Percentiles rank a stretch among this genome's conserved stretches.
These are phyloP conservation scores for Zymoseptoria ardabiliae DNA, from an alignment of 2,329 filamentous ascomycete species.

Conservation along the genomic window DNA sequence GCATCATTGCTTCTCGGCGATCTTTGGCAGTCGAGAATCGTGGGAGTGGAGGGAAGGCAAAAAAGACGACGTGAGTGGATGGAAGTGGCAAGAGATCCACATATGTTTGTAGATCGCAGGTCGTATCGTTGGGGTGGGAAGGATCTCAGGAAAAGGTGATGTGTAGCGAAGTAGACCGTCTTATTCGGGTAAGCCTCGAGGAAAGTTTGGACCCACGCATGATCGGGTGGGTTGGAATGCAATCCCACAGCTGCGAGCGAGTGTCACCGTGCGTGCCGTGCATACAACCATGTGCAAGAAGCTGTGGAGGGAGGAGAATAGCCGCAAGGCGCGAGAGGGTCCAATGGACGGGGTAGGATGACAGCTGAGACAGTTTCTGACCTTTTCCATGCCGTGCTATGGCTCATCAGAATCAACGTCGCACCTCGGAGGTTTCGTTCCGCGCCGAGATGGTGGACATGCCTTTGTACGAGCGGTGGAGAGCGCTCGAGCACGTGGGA, in stretches of 20 bases:
- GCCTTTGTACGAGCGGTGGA: too few relatives aligned
- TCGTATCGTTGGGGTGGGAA: background rate
- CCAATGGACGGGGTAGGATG: background rate
- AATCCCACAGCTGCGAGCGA: background rate
- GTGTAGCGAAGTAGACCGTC: background rate
- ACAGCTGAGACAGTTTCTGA: background rate
- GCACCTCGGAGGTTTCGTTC: background rate
- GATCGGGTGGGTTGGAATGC: background rate
- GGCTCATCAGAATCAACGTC: background rate
- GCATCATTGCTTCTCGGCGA: background rate
- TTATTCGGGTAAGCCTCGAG: background rate
- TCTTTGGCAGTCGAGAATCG: background rate
- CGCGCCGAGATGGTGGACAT: too few relatives aligned
- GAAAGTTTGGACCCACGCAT: background rate
- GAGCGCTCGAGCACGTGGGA: too few relatives aligned
- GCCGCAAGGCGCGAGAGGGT: background rate
- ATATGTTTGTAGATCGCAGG: background rate
- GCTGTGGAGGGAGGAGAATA: background rate
- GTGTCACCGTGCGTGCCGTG: background rate
- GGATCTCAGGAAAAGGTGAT: background rate
- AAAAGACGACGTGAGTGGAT: background rate
- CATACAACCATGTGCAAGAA: background rate
- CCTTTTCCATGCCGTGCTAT: background rate
- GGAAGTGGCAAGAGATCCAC: background rate
- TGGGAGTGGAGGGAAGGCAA: background rate